Conservation (phyloP, 352 stramenopile species). For the Phytophthora melonis region DNA sequence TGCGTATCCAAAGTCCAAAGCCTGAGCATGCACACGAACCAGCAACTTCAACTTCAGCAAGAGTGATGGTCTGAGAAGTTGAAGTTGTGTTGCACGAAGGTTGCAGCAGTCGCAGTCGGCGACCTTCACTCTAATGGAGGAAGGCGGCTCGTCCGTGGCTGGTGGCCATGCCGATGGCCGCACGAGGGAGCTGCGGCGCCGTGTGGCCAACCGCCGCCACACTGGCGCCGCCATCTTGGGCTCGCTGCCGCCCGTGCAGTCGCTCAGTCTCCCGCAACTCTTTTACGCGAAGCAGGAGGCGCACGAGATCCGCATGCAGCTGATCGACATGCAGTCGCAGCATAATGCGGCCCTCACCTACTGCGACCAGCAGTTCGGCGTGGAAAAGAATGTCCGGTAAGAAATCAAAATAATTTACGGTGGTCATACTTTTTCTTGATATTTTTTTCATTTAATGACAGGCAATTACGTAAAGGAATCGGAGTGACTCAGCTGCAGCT, state of each 20-base stretch:
- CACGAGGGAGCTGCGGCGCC: conserved; percentile 59
- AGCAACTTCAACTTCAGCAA: conserved; percentile 26
- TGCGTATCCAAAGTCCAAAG: not conserved
- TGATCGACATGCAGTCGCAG: conserved; percentile 61
- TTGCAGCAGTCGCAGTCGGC: conserved; percentile 27
- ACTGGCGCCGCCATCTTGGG: conserved; percentile 9
- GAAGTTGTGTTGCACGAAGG: conserved; percentile 50
- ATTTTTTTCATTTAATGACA: conserved; percentile 16
- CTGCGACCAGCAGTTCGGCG: conserved; percentile 66
- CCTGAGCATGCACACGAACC: not conserved
- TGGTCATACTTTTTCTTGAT: conserved; percentile 1
- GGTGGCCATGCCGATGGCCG: conserved; percentile 30
- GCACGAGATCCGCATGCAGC: conserved; percentile 57
- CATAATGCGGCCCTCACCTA: conserved; percentile 51
- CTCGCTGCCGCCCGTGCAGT: not conserved
- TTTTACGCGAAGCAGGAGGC: conserved; percentile 50
- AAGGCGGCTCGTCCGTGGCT: conserved; percentile 15
- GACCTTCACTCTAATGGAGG: conserved; percentile 7
- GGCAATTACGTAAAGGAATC: conserved; percentile 53
- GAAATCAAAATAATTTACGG: not conserved
- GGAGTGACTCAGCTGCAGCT: conserved; percentile 48
- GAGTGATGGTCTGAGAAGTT: conserved; percentile 45
- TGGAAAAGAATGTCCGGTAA: conserved; percentile 63
- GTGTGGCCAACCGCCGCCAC: conserved; percentile 53
- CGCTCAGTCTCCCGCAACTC: conserved; percentile 49